Evolutionary conservation across 768 basidiomycete genomes (phyloP).

Genomic region (Daedaleopsis sinensis): DNA sequence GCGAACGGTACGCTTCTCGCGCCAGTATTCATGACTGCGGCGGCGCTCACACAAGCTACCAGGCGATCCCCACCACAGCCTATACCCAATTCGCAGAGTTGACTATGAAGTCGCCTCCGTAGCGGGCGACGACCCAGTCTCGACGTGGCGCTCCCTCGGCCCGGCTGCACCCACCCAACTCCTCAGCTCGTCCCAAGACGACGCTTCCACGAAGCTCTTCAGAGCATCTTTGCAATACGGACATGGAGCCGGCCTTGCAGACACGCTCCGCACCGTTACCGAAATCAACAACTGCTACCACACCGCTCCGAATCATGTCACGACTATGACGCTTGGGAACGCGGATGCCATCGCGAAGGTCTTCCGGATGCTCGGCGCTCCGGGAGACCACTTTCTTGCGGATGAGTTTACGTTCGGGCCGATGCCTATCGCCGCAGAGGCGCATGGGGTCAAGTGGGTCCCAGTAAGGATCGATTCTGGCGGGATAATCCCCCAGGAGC

Average conservation of each 20-base stretch:
- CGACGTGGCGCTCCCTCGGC: conserved; percentile 28
- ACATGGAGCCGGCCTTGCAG: conserved; percentile 36
- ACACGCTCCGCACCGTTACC: conserved; percentile 32
- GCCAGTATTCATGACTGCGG: no score
- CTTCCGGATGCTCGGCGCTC: conserved; percentile 41
- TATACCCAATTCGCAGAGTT: conserved; percentile 37
- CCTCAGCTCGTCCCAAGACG: conserved; percentile 27
- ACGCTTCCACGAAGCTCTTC: conserved; percentile 26
- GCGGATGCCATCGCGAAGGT: conserved; percentile 44
- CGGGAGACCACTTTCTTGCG: conserved; percentile 44
- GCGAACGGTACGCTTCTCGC: conserved; percentile 32
- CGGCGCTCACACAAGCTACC: background rate
- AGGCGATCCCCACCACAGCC: conserved; percentile 39
- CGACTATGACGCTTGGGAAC: conserved; percentile 42
- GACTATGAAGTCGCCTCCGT: conserved; percentile 37
- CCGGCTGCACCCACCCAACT: conserved; percentile 24
- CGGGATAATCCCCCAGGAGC: conserved; percentile 51
- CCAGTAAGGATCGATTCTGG: conserved; percentile 50
- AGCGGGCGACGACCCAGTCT: conserved; percentile 31
- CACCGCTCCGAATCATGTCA: conserved; percentile 33
- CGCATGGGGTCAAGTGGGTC: conserved; percentile 44
- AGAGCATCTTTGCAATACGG: conserved; percentile 38
- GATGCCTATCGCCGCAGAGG: conserved; percentile 40
- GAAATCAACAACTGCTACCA: conserved; percentile 38
- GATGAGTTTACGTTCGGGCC: conserved; percentile 47